These are phyloP conservation scores for Comarum palustre DNA, from an alignment of 306 rosid genomes.

Conservation along the genomic window DNA sequence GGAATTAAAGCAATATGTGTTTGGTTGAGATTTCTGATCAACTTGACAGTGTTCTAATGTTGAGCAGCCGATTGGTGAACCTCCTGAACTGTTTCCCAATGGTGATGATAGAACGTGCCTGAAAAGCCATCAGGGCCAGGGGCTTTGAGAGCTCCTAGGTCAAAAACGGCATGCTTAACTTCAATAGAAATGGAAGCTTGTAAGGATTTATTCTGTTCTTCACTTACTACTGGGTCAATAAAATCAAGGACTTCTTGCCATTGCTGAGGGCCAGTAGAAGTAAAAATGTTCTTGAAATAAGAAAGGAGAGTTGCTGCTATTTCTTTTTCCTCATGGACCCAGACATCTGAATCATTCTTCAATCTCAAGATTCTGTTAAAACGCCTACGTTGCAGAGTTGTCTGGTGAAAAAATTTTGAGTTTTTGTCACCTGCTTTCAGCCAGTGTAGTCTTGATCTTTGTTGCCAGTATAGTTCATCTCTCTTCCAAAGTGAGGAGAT, in stretches of 20 bases:
- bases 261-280: background rate
- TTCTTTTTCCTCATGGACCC: no score
- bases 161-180: background rate
- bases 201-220: background rate
- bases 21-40: fast-evolving
- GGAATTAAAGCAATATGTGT: background rate
- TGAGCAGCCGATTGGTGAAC: no score
- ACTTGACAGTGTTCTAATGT: fast-evolving
- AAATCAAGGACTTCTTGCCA: background rate
- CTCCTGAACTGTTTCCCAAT: background rate
- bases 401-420: no score
- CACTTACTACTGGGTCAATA: background rate
- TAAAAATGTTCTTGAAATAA: no score
- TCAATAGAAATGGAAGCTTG: background rate
- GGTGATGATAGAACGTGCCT: background rate
- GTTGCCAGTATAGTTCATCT: no score
- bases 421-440: no score
- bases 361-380: background rate
- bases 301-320: no score
- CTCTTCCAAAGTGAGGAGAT: no score
- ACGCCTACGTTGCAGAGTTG: no score
- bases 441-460: no score
- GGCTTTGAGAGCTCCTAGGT: fast-evolving
- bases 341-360: background rate
- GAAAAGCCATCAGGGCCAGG: background rate